phyloP scores from a whole-genome alignment of 2,329 filamentous ascomycete species.

The Hypomyces rosellus region DNA sequence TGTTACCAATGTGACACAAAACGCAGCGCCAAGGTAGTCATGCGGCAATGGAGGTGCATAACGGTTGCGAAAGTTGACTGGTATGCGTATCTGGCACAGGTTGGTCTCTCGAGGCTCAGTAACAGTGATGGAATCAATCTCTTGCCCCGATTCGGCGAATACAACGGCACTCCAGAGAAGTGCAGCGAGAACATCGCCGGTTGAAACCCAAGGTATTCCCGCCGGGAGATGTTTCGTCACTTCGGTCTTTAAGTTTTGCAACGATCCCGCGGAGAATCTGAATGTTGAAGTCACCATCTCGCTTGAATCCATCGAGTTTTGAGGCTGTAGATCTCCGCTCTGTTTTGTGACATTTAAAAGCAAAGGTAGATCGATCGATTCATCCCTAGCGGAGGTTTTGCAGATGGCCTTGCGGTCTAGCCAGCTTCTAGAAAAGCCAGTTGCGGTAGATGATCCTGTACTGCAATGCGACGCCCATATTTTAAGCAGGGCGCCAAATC shows the following conservation, averaged over 20 bases:
- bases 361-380: not conserved
- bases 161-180: constrained; percentile 1
- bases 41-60: not conserved
- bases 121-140: not conserved
- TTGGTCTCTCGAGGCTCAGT: no score
- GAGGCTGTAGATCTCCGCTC: not conserved
- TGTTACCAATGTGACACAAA: constrained; percentile 1
- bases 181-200: constrained; percentile 3
- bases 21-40: constrained; percentile 3
- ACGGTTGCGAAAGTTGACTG: constrained; percentile 4
- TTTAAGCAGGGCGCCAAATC: constrained; percentile 2
- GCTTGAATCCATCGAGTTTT: not conserved
- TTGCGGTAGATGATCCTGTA: not conserved
- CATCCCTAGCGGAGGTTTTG: not conserved
- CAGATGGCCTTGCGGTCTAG: not conserved
- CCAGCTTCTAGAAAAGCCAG: no score
- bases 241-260: not conserved
- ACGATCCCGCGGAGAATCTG: constrained; percentile 1
- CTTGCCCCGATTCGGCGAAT: not conserved
- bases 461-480: constrained; percentile 7
- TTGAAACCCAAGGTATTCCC: constrained; percentile 3
- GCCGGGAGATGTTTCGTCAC: not conserved
- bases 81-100: not conserved
- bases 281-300: not conserved
- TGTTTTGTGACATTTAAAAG: constrained; percentile 2